phyloP scores from a whole-genome alignment of 2,329 filamentous ascomycete species.

The Fusarium piperis region DNA sequence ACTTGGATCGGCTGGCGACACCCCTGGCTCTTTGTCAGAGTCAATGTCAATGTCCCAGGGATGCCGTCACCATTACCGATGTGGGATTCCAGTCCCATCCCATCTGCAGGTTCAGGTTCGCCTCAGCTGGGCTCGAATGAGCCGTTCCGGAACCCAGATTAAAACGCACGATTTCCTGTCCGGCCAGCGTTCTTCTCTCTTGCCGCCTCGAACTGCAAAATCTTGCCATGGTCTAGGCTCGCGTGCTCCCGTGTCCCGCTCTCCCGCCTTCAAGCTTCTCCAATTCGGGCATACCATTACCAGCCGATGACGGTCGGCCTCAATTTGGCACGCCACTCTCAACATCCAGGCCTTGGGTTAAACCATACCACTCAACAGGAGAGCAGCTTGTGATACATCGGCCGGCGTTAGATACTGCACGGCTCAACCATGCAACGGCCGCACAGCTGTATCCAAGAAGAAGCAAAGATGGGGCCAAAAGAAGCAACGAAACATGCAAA shows the following conservation, averaged over 20 bases:
- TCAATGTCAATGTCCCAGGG: conserved; percentile 10
- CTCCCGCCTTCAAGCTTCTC: background rate
- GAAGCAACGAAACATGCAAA: conserved; percentile 5
- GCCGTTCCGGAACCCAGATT: background rate
- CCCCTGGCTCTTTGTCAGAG: conserved; percentile 21
- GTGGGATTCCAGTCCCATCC: conserved; percentile 14
- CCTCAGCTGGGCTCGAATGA: conserved; percentile 10
- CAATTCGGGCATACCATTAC: background rate
- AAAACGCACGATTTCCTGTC: background rate
- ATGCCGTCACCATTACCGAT: conserved; percentile 20
- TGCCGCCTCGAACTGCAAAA: background rate
- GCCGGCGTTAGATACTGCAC: conserved; percentile 1
- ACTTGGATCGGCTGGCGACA: conserved; percentile 30
- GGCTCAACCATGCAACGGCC: conserved; percentile 1
- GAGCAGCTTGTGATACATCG: conserved; percentile 17
- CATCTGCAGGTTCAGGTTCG: conserved; percentile 8
- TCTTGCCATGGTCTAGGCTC: conserved; percentile 1
- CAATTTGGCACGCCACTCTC: conserved; percentile 19
- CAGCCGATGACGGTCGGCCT: conserved; percentile 1
- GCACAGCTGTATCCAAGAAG: background rate
- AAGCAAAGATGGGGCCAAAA: background rate
- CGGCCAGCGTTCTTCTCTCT: background rate
- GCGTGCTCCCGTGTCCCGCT: conserved; percentile 2
- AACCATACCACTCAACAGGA: conserved; percentile 17
- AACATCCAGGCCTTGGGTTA: conserved; percentile 3